phyloP scores from a whole-genome alignment of 208 protist genomes.

The Leishmania amazonensis region DNA sequence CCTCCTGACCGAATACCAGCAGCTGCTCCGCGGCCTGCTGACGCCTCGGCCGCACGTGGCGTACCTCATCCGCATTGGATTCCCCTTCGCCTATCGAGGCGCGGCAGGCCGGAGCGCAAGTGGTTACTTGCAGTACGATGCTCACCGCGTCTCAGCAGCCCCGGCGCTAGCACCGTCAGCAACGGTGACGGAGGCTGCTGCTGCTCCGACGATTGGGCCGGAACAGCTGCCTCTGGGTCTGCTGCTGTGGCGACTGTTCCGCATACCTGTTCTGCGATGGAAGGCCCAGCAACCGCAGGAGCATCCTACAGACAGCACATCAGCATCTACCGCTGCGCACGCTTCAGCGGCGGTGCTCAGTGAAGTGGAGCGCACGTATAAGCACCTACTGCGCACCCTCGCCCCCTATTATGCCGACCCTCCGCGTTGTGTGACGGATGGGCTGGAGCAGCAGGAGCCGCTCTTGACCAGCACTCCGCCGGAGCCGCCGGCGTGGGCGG shows the following conservation, averaged over 20 bases:
- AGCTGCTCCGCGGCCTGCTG: slow-evolving; percentile 36
- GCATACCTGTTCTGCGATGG: slow-evolving; percentile 35
- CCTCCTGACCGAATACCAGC: slow-evolving; percentile 38
- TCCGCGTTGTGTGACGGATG: slow-evolving; percentile 21
- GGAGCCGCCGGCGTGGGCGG: slow-evolving; percentile 31
- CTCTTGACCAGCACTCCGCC: slow-evolving; percentile 16
- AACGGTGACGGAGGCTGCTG: neutral
- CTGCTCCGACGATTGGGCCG: neutral
- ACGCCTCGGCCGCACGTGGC: slow-evolving; percentile 28
- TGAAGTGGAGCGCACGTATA: slow-evolving; percentile 19
- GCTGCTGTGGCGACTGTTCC: slow-evolving; percentile 52
- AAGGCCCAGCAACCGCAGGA: slow-evolving; percentile 7
- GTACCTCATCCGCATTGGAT: slow-evolving; percentile 34
- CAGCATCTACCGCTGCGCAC: neutral
- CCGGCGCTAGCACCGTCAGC: slow-evolving; percentile 9
- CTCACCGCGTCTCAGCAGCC: slow-evolving; percentile 32
- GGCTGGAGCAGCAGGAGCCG: slow-evolving; percentile 26
- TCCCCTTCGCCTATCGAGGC: slow-evolving; percentile 34
- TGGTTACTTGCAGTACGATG: slow-evolving; percentile 30
- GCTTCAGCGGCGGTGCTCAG: neutral
- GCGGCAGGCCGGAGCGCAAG: slow-evolving; percentile 6
- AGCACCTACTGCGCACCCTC: slow-evolving; percentile 24
- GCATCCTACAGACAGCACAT: neutral
- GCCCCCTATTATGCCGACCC: slow-evolving; percentile 37
- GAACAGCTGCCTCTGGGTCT: slow-evolving; percentile 38